A percentile compares a stretch with the other conserved stretches of the same genome.
Evolutionary conservation across 805 yeast genomes (phyloP).

Genomic region (Metschnikowia reukaufii): DNA sequence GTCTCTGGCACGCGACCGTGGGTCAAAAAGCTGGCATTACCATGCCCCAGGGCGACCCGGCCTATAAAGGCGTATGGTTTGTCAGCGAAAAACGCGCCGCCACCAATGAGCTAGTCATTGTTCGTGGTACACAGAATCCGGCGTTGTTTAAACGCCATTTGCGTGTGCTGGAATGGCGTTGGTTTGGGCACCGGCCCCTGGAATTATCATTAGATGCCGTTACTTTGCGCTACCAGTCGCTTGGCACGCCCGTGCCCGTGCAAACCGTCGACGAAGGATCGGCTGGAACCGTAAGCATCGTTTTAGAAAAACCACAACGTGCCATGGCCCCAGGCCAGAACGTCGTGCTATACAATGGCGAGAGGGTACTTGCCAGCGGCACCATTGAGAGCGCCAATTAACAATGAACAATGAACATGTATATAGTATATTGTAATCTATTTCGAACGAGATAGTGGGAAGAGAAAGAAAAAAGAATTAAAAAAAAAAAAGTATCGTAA

Average conservation of each 20-base stretch:
- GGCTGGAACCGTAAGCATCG: conserved; percentile 12
- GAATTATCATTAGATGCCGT: conserved; percentile 22
- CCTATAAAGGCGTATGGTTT: conserved; percentile 79
- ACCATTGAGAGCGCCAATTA: conserved; percentile 9
- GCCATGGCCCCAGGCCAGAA: conserved; percentile 93
- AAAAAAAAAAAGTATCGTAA: neutral
- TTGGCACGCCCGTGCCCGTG: conserved; percentile 57
- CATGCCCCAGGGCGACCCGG: conserved; percentile 87
- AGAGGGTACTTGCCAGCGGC: conserved; percentile 54
- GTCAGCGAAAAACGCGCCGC: conserved; percentile 67
- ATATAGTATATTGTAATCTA: conserved; percentile 1
- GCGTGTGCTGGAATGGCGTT: conserved; percentile 42
- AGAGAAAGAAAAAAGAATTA: neutral
- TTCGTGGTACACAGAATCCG: conserved; percentile 62
- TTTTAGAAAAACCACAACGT: conserved; percentile 47
- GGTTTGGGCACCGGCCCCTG: conserved; percentile 6
- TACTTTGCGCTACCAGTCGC: conserved; percentile 67
- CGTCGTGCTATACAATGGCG: conserved; percentile 67
- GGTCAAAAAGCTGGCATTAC: conserved; percentile 82
- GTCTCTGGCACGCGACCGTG: conserved; percentile 92
- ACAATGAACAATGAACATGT: neutral
- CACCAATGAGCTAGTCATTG: conserved; percentile 76
- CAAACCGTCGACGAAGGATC: conserved; percentile 19
- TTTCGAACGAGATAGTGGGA: neutral
- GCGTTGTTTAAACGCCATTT: conserved; percentile 50